phyloP scores from a whole-genome alignment of 306 rosid genomes.

The Lathyrus oleraceus region DNA sequence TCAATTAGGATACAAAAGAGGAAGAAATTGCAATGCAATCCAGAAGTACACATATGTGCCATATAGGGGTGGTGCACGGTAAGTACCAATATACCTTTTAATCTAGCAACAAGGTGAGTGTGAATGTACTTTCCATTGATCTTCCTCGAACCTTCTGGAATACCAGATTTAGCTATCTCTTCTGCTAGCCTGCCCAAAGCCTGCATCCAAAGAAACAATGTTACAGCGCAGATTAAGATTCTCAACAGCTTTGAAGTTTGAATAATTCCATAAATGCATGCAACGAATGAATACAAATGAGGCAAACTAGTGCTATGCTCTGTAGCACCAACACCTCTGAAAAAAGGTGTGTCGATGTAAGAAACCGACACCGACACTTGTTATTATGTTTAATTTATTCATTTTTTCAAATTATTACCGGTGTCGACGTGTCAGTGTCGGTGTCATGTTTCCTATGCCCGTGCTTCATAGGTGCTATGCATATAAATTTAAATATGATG shows the following conservation, averaged over 20 bases:
- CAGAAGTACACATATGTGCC: constrained; percentile 16
- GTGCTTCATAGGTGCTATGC: too few species aligned
- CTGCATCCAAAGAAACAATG: constrained; percentile 46
- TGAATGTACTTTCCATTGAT: constrained; percentile 91
- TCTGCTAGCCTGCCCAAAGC: constrained; percentile 73
- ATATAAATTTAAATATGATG: constrained; percentile 4
- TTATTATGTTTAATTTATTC: too few species aligned
- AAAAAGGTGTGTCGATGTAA: too few species aligned
- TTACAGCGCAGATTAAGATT: constrained; percentile 17
- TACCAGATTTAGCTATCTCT: constrained; percentile 71
- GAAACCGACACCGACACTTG: too few species aligned
- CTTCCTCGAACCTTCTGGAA: constrained; percentile 82
- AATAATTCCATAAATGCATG: background rate
- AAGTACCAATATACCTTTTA: constrained; percentile 61
- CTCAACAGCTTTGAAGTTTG: constrained; percentile 18
- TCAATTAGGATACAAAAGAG: constrained; percentile 28
- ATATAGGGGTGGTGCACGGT: constrained; percentile 5
- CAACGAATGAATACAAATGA: background rate
- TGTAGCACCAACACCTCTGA: too few species aligned
- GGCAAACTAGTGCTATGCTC: background rate
- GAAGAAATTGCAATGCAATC: background rate
- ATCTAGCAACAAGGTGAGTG: constrained; percentile 75
- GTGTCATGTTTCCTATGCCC: too few species aligned
- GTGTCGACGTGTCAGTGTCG: too few species aligned
- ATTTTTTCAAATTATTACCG: too few species aligned